Evolutionary conservation across 2,329 filamentous ascomycete species (phyloP), one percentile per base, ranked within the genome.

Genomic region (Alternaria gaisen): DNA sequence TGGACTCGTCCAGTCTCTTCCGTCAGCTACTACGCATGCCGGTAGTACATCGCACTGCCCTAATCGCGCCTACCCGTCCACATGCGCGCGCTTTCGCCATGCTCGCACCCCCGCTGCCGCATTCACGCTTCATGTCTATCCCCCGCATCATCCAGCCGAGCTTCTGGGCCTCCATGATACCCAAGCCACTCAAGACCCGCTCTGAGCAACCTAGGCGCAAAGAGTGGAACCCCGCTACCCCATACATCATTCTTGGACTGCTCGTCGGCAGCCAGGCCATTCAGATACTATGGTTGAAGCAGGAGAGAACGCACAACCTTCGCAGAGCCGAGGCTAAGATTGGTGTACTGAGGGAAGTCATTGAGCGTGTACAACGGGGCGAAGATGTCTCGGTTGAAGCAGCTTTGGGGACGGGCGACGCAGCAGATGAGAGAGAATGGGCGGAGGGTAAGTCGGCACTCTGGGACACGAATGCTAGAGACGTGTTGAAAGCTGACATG

Each of bases 201-300:
- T 38, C 56, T 14, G n/a, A 51, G 24, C 38, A 56, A 16, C 58
- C 70, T n/a, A 58, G 60, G 40, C 20, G 73, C 4, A 73, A 77
- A 66, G 77, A 75, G n/a, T 81, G 80, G 78, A 83, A 83, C 20
- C 85, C 93, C 24, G 85, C 85, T 2, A 85, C 93, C 16, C 68
- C 86, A 61, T 94, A 91, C 80, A 88, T 94, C 60, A 73, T 87
- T 59, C 77, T 88, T 3, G 83, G 91, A 6, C 83, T 93, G 41
- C 85, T 98, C 65, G 94, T 98, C 66, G 96, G 96, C 4, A 97
- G 93, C 63, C 97, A 97, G 84, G 92, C 94, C 14, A 97, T 99
- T 70, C 92, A 97, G 72, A 91, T 95, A 85, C 90, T 99, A 73
- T 85, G 89, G 36, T 78, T 98, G 71, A 90, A 90, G 71, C 91